Evolutionary conservation across 2,329 filamentous ascomycete species (phyloP), one percentile per base, ranked within the genome.

Genomic region (Paramyrothecium sp.): DNA sequence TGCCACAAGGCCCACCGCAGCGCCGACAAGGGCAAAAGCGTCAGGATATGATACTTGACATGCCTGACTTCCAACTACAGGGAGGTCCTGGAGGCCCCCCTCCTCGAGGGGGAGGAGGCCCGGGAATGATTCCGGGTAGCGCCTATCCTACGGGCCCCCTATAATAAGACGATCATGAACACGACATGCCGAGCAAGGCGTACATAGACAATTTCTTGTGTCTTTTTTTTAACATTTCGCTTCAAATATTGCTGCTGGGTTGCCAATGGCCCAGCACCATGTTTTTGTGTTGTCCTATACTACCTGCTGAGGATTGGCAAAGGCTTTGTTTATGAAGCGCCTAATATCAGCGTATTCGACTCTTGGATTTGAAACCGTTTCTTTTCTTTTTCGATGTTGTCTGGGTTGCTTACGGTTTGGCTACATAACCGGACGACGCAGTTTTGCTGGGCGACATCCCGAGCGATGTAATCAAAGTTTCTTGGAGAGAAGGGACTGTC

Each of bases 41-140:
- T 59, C 86, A 89, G 63, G 91, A 96, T 63, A 81, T 92, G 53
- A 76, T 96, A 44, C 78, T 96, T 58, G 87, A 88, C 66, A 97
- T 96, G 67, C 92, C 93, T 1, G 92, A 97, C 71, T 97, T 97
- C 74, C 83, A 89, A 62, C 72, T 97, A 26, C 88, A 87, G 1
- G 75, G 74, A 21, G 70, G 65, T 51, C 74, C 76, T 54, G 68
- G 69, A 20, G 66, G 66, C 55, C 50, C 61, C 34, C 58, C 60
- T 51, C 53, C 61, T 21, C 56, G 63, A 51, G 13, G 38, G 13
- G 63, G 70, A 22, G 68, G 65, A 51, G 70, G 68, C 13, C 69
- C 72, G 44, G 78, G 79, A 33, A 79, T 83, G 76, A 76, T 82
- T 53, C 82, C 82, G 5, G 78, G 78, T 46, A 81, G 81, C 60